Evolutionary conservation across 805 yeast species (phyloP).

Genomic region (Lipomyces starkeyi): DNA sequence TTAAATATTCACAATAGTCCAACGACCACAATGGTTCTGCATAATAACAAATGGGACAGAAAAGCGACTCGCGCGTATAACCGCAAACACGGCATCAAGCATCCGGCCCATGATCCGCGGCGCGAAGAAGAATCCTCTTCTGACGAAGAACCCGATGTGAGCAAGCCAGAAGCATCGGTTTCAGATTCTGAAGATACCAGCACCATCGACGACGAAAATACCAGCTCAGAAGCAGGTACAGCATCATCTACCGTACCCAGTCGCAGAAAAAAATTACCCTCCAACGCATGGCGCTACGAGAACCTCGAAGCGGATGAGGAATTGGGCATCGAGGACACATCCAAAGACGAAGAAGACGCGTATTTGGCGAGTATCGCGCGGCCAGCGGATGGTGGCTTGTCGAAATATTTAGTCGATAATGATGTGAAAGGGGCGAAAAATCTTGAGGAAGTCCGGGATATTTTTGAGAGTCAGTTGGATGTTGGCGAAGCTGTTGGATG

Average conservation of each 20-base stretch:
- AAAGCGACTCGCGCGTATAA: constrained; percentile 53
- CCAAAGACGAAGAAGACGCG: constrained; percentile 16
- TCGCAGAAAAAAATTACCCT: constrained; percentile 27
- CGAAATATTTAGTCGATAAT: constrained; percentile 26
- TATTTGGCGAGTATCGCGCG: constrained; percentile 20
- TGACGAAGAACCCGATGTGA: constrained; percentile 11
- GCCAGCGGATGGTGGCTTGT: constrained; percentile 20
- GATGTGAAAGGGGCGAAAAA: neutral
- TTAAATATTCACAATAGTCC: neutral
- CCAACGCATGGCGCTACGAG: constrained; percentile 37
- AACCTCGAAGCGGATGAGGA: constrained; percentile 29
- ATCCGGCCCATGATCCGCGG: neutral
- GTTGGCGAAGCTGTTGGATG: neutral
- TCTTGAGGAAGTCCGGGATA: constrained; percentile 19
- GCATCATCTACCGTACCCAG: neutral
- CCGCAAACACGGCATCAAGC: constrained; percentile 52
- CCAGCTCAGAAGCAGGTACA: constrained; percentile 1
- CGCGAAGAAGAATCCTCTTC: constrained; percentile 1
- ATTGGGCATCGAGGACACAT: neutral
- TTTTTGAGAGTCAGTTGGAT: constrained; percentile 28
- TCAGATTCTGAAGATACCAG: constrained; percentile 8
- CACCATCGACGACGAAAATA: neutral
- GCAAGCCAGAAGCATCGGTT: constrained; percentile 5
- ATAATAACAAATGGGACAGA: constrained; percentile 60
- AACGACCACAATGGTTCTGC: constrained; percentile 53